Base-by-base conservation (phyloP, 2,329 filamentous ascomycete genomes). In the Fusarium heterosporum region DNA sequence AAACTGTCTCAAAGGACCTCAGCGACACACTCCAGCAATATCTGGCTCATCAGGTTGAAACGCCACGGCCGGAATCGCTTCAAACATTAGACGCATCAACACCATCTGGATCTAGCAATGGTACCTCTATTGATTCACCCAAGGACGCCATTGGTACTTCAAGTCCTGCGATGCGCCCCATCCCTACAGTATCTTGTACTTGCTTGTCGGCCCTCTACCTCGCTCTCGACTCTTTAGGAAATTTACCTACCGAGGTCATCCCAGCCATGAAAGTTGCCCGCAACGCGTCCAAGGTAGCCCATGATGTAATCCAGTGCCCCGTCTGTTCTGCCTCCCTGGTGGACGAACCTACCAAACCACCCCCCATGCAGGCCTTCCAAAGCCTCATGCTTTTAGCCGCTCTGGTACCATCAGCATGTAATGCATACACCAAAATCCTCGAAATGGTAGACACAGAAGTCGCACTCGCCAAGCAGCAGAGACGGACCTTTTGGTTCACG, bases 311-410 rank as follows among this genome's bases (percentile, higher is more conserved):
- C 48, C 78, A 80, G 64, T 89, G 87, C 70, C 72, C 78, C 2
- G 66, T 75, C 16, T 89, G 87, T 76, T 82, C 81, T 49, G 75
- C 78, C 25, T 74, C 78, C 32, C 55, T 78, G 30, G 43, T 79
- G 16, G 70, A 77, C 9, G 78, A 82, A 8, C 67, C 75, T 1
- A 66, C 68, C 26, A 65, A 75, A 29, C 73, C 77, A 1, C 77
- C 79, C 2, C 78, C 81, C 22, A 80, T 87, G 49, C 82, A 85
- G 50, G 69, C 79, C 29, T 85, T 87, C 62, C 87, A 89, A 72
- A 88, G 82, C 70, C 79, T 84, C 48, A 88, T 89, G 85, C 79
- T 87, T 51, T 77, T 89, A 6, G 85, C 82, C 8, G 83, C 86
- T 3, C 80, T 89, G 29, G 77, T 89, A 5, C 86, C 86, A 3